Evolutionary conservation across 495 filamentous ascomycete genomes (phyloP).

Genomic region (Talaromyces nanjingensis): DNA sequence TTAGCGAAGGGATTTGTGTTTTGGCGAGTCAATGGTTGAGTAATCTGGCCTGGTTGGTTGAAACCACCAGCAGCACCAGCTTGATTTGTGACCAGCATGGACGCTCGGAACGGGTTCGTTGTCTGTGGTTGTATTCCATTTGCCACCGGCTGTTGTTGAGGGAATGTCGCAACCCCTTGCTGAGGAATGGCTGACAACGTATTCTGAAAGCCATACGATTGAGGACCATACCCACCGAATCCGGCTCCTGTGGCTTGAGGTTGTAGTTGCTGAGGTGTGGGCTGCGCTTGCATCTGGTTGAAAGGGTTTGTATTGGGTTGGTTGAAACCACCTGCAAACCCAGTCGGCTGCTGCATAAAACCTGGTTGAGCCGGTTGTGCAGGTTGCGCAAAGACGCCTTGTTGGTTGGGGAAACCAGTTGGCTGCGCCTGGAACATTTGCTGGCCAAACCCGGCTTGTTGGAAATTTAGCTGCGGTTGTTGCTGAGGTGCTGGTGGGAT

Average conservation of each 20-base stretch:
- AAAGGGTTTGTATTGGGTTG: constrained; percentile 46
- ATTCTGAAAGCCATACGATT: constrained; percentile 42
- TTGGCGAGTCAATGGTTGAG: constrained; percentile 47
- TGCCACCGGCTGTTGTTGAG: constrained; percentile 32
- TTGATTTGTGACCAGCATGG: constrained; percentile 59
- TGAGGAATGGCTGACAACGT: constrained; percentile 58
- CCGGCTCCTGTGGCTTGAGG: constrained; percentile 62
- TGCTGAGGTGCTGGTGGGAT: constrained; percentile 14
- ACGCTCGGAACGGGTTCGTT: constrained; percentile 86
- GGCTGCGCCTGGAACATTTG: constrained; percentile 40
- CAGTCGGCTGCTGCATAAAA: constrained; percentile 24
- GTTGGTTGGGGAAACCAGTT: constrained; percentile 29
- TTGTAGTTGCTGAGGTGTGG: constrained; percentile 32
- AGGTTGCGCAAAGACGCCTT: constrained; percentile 26
- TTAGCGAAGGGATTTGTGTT: constrained; percentile 84
- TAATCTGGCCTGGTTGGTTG: constrained; percentile 14
- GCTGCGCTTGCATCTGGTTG: constrained; percentile 37
- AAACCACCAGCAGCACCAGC: constrained; percentile 26
- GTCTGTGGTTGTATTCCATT: constrained; percentile 20
- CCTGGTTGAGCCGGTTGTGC: constrained; percentile 18
- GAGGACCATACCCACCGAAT: constrained; percentile 78
- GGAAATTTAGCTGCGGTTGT: constrained; percentile 34
- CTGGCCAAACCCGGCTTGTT: constrained; percentile 41
- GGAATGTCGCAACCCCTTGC: constrained; percentile 46
- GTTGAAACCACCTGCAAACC: constrained; percentile 37